These are phyloP conservation scores for Citrus unshiu DNA, from an alignment of 345 rosid genomes.

Conservation along the genomic window DNA sequence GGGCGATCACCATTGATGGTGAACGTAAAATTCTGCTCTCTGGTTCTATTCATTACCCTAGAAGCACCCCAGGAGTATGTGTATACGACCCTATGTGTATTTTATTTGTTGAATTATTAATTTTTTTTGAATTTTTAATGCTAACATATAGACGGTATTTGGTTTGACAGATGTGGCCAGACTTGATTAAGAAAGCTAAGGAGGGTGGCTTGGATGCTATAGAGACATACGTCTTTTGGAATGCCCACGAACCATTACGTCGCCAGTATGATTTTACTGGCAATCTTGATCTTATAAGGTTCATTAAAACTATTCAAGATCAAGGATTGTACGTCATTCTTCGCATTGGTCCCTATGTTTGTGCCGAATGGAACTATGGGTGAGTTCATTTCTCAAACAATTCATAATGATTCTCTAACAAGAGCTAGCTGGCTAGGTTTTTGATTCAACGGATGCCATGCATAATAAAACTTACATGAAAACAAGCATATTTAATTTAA, in stretches of 20 bases:
- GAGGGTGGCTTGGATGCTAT: conserved; percentile 63
- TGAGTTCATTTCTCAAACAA: conserved; percentile 3
- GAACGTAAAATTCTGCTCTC: conserved; percentile 49
- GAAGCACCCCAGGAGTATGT: conserved; percentile 54
- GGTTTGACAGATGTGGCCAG: conserved; percentile 62
- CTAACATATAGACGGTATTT: background rate
- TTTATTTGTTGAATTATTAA: background rate
- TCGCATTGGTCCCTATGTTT: conserved; percentile 70
- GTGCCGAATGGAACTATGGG: conserved; percentile 77
- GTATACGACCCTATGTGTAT: conserved; percentile 13
- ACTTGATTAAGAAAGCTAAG: conserved; percentile 49
- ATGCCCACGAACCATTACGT: conserved; percentile 53
- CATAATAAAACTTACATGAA: too few relatives aligned
- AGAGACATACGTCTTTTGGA: conserved; percentile 74
- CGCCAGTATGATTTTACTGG: conserved; percentile 50
- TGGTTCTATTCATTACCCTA: conserved; percentile 67
- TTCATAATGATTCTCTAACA: too few relatives aligned
- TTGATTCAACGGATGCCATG: too few relatives aligned
- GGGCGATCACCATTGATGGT: conserved; percentile 54
- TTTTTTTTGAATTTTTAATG: background rate
- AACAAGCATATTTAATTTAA: too few relatives aligned
- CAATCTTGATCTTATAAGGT: conserved; percentile 50
- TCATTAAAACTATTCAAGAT: conserved; percentile 49
- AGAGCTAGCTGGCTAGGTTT: too few relatives aligned
- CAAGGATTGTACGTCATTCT: conserved; percentile 52